Evolutionary conservation across 805 yeast genomes (phyloP).

Genomic region (Metschnikowia similis): DNA sequence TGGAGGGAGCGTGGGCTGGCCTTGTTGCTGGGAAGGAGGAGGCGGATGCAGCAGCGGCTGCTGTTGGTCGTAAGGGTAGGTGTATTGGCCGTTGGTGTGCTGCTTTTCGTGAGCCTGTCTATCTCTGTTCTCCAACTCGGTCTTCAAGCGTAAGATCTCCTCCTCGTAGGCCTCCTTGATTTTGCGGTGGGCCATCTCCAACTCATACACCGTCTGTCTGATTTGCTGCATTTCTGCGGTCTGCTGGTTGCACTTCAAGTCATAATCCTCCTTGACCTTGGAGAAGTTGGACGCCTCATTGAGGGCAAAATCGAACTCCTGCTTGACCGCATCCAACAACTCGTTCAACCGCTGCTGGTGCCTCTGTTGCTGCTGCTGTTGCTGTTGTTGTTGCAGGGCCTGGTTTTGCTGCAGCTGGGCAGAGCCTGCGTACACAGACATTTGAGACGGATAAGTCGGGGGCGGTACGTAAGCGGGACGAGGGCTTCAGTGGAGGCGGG

Average conservation of each 20-base stretch:
- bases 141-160: constrained; percentile 80
- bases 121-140: constrained; percentile 79
- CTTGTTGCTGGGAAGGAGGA: constrained; percentile 23
- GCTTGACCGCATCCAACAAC: constrained; percentile 84
- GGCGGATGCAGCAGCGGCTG: constrained; percentile 16
- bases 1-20: constrained; percentile 17
- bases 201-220: constrained; percentile 88
- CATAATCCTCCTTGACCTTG: constrained; percentile 90
- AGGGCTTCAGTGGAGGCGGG: neutral
- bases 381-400: constrained; percentile 23
- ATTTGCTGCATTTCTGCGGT: constrained; percentile 90
- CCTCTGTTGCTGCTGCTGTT: constrained; percentile 36
- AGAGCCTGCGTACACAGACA: constrained; percentile 20
- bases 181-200: constrained; percentile 89
- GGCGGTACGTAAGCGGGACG: neutral
- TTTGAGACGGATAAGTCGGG: neutral
- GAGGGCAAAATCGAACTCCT: constrained; percentile 81
- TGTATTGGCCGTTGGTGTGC: constrained; percentile 35
- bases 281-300: constrained; percentile 82
- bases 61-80: constrained; percentile 32
- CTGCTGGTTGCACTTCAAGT: constrained; percentile 85
- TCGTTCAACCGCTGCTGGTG: constrained; percentile 59
- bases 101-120: constrained; percentile 44
- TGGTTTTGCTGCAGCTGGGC: constrained; percentile 20
- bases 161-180: constrained; percentile 96